Base-by-base conservation (phyloP, 1,139 yeast genomes). In the Lodderomyces beijingensis region DNA sequence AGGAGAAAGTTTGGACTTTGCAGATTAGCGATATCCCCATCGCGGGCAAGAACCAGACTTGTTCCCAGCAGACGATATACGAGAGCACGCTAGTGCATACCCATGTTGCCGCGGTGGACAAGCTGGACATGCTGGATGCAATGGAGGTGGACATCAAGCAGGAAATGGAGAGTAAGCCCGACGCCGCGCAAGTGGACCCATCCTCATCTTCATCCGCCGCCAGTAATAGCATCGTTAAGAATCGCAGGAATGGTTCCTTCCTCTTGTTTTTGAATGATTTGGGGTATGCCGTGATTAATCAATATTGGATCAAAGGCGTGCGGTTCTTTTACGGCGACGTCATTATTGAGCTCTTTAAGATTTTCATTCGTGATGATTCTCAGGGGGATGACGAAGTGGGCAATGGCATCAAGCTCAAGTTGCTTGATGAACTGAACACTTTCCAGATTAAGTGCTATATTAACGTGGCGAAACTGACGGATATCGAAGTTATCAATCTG, bases 21-120 rank as follows among this genome's bases (percentile, higher is more conserved):
- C 83, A 78, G 43, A 68, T 83, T 15, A 65, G 79, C 6, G 96
- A 88, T 57, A 81, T 87, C 11, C 96, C 96, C 1, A 80, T 84
- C 21, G 95, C 94, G 3, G 96, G 96, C 6, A 84, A 74, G 75
- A 50, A 72, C 71, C 59, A 80, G 70, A 41, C 71, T 64, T 30
- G 79, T 72, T 57, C 62, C 26, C 71, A 70, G 7, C 96, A 87
- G 51, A 74, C 86, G 11, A 70, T 85, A 10, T 70, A 79, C 42
- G 87, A 82, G 47, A 70, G 89, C 20, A 75, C 82, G 1, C 58
- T 86, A 32, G 67, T 65, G 1, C 73, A 67, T 40, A 64, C 66
- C 21, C 72, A 66, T 41, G 56, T 30, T 28, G 32, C 28, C 27
- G 22, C 33, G 21, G 26, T 18, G 32, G 24, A 29, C 16, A 17